Conservation (phyloP, 495 filamentous ascomycete species). For the Umbilicaria muhlenbergii region DNA sequence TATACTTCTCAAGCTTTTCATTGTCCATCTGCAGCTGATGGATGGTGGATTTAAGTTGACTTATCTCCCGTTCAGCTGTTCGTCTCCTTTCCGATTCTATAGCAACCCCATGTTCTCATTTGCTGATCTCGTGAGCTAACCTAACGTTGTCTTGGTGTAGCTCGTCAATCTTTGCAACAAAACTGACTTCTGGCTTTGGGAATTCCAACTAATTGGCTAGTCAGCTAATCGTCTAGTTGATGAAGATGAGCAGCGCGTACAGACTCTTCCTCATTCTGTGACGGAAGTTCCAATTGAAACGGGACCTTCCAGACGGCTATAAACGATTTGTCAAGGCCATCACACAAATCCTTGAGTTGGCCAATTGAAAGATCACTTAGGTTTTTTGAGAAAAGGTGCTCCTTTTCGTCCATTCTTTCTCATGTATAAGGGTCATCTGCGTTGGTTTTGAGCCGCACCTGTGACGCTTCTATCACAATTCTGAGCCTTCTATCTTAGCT, state of each 20-base stretch:
- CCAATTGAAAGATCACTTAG: not conserved
- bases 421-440: not conserved
- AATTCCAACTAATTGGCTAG: not conserved
- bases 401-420: not conserved
- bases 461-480: too few species aligned
- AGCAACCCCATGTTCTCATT: not conserved
- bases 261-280: too few species aligned
- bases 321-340: too few species aligned
- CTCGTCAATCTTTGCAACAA: conserved; percentile 1
- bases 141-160: conserved; percentile 1
- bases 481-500: conserved; percentile 1
- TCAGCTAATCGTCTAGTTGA: not conserved
- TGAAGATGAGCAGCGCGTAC: not conserved
- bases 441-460: not conserved
- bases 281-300: too few species aligned
- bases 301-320: too few species aligned
- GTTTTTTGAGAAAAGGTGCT: not conserved
- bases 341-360: not conserved
- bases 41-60: too few species aligned
- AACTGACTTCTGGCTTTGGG: not conserved
- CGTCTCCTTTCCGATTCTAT: not conserved
- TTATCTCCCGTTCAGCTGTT: too few species aligned
- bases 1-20: too few species aligned
- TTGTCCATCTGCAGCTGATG: too few species aligned
- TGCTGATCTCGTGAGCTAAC: not conserved